Evolutionary conservation across 108 stramenopile genomes (phyloP), one percentile per base, ranked within the genome.

Genomic region (Epithemia pelagica): DNA sequence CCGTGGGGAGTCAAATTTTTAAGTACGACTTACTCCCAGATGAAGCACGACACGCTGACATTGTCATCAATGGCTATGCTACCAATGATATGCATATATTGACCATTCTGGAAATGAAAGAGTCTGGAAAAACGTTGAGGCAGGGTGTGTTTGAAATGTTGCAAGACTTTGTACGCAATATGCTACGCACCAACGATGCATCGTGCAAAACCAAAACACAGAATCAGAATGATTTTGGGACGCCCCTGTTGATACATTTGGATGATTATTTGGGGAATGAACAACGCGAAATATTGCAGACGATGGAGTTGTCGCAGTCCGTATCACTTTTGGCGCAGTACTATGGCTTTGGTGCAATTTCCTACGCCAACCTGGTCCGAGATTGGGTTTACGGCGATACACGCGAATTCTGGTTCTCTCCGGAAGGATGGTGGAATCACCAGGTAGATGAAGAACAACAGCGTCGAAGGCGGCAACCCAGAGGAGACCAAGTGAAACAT

Each of bases 211-310:
- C n/a, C n/a, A n/a, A n/a, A n/a, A 1, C 58, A 59, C 2, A 26
- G 29, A 22, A 32, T 29, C 1, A 62, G 52, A 7, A 5, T 5
- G 37, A 46, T 15, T 5, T 15, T 15, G 15, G 15, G 37, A 81
- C 84, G 18, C 90, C 90, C 3, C 32, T 91, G 30, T 57, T 88
- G 33, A 29, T 91, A 26, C 86, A 88, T 60, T 54, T 88, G 24
- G 87, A 91, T 65, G 90, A 91, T 66, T 91, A 91, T 72, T 33
- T 91, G 19, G 91, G 91, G 1, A 89, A 89, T 65, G 86, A 89
- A 65, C 87, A 90, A 64, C 69, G 73, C 32, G 70, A 62, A 61
- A 77, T 92, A 37, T 58, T 78, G 64, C 69, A 69, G 0, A 89
- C 88, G 23, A 77, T 78, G 63, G 69, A 77, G 54, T 77, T 85